Conservation (phyloP, 2,329 filamentous ascomycete genomes). For the Aschersonia sp. region DNA sequence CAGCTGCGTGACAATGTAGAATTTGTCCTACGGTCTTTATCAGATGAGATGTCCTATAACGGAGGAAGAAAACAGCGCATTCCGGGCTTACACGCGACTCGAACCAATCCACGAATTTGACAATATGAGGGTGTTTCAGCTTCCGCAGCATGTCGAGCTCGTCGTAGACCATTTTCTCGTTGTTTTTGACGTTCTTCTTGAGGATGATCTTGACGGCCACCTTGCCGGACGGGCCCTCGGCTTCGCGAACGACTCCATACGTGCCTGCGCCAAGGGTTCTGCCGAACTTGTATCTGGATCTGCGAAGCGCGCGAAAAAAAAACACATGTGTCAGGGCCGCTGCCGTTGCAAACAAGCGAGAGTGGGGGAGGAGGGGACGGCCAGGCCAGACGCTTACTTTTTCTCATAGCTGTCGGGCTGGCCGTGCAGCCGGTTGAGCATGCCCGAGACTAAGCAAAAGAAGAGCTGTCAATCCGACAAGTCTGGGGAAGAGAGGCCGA, state of each 20-base stretch:
- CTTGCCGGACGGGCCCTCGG: conserved; percentile 68
- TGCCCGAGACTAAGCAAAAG: conserved; percentile 51
- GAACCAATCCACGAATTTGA: conserved; percentile 97
- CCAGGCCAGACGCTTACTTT: conserved; percentile 43
- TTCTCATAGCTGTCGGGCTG: conserved; percentile 98
- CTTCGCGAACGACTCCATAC: conserved; percentile 95
- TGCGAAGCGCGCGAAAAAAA: conserved; percentile 17
- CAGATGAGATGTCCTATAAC: background rate
- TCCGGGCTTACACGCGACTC: conserved; percentile 65
- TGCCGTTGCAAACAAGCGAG: too few species aligned
- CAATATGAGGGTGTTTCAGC: conserved; percentile 87
- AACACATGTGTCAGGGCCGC: background rate
- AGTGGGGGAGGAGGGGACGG: too few species aligned
- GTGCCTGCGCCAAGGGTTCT: conserved; percentile 90
- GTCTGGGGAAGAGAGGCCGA: too few species aligned
- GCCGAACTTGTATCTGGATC: conserved; percentile 80
- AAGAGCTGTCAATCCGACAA: background rate
- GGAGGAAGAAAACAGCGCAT: background rate
- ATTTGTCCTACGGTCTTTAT: conserved; percentile 62
- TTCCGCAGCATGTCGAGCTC: conserved; percentile 87
- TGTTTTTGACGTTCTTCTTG: conserved; percentile 98
- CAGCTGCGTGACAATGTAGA: conserved; percentile 96
- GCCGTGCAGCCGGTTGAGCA: conserved; percentile 91
- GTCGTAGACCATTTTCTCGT: conserved; percentile 97
- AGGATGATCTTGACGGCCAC: conserved; percentile 97